Evolutionary conservation across 768 basidiomycete species (phyloP).

Genomic region (Coprinellus aureogranulatus): DNA sequence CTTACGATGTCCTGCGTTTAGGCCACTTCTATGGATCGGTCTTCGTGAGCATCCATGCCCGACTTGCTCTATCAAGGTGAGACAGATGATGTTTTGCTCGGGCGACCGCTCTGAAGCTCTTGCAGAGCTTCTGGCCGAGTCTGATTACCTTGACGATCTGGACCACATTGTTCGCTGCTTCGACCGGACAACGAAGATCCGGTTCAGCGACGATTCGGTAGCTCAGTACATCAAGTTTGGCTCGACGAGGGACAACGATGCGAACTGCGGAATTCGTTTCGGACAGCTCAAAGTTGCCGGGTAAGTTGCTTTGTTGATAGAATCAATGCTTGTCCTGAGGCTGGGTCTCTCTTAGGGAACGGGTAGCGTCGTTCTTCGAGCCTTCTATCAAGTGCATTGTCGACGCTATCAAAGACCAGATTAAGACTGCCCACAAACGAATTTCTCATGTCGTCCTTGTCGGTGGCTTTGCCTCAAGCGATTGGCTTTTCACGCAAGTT

Average conservation of each 20-base stretch:
- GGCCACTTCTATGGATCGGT: conserved; percentile 49
- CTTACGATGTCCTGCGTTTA: conserved; percentile 14
- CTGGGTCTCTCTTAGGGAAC: too few species aligned
- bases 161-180: conserved; percentile 41
- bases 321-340: too few species aligned
- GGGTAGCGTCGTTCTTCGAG: conserved; percentile 10
- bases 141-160: conserved; percentile 39
- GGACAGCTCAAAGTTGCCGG: conserved; percentile 41
- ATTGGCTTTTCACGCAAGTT: conserved; percentile 48
- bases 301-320: too few species aligned
- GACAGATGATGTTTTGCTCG: neutral
- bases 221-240: conserved; percentile 48
- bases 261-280: conserved; percentile 33
- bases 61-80: conserved; percentile 29
- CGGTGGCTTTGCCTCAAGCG: conserved; percentile 57
- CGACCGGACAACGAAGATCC: conserved; percentile 45
- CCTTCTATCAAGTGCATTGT: conserved; percentile 12
- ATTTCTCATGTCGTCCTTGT: conserved; percentile 42
- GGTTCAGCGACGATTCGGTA: conserved; percentile 35
- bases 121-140: conserved; percentile 37
- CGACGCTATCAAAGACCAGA: conserved; percentile 4
- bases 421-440: neutral
- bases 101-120: neutral
- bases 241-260: conserved; percentile 38
- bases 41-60: conserved; percentile 43